These are phyloP conservation scores for Stephanodiscus minutulus DNA, from an alignment of 108 stramenopile genomes.

Conservation along the genomic window DNA sequence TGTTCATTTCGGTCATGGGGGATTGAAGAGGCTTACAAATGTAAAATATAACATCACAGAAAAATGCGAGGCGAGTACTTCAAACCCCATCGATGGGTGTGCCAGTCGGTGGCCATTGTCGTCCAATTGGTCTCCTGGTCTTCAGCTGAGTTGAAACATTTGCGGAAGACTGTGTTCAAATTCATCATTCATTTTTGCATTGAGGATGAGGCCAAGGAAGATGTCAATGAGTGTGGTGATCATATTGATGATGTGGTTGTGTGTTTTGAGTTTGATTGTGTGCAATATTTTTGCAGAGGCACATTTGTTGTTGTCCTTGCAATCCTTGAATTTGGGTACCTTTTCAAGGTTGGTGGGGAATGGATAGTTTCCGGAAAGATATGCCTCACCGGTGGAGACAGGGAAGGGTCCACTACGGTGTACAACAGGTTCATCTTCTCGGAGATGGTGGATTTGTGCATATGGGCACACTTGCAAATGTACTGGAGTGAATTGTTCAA, in stretches of 20 bases:
- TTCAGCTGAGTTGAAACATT: not conserved
- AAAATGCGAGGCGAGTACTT: not conserved
- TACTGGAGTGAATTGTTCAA: not conserved
- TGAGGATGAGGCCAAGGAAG: not conserved
- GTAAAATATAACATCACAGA: too few relatives aligned
- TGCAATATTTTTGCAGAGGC: not conserved
- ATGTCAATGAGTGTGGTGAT: not conserved
- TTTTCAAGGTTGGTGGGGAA: not conserved
- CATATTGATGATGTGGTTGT: not conserved
- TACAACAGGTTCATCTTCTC: not conserved
- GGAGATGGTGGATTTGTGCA: not conserved
- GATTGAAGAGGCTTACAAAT: not conserved
- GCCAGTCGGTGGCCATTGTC: not conserved
- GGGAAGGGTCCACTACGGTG: not conserved
- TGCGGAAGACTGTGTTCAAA: not conserved
- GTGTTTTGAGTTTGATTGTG: not conserved
- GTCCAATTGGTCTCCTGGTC: not conserved
- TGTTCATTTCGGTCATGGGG: not conserved
- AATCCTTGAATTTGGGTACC: not conserved
- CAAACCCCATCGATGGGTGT: not conserved
- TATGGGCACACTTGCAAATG: not conserved
- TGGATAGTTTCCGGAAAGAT: not conserved
- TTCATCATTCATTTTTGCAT: not conserved
- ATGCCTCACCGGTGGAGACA: not conserved
- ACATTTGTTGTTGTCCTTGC: not conserved